Base-by-base conservation (phyloP, 495 filamentous ascomycete genomes). In the Annulohypoxylon maeteangense region DNA sequence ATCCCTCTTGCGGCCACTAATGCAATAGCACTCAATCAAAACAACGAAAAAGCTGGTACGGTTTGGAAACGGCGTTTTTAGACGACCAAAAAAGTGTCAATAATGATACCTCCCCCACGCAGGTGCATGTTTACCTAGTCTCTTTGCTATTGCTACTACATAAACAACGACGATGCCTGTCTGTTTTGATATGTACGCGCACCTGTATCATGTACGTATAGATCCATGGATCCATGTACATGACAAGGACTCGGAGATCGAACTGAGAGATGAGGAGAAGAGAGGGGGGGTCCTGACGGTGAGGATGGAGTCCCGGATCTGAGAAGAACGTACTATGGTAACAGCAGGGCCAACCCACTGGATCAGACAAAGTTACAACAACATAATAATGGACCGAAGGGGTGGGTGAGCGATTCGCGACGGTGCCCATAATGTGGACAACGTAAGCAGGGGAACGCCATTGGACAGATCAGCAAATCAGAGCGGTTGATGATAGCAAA, bases 1-100 rank as follows among this genome's bases (percentile, higher is more conserved):
- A 82, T 83, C 75, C 74, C 79, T 78, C 69, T 78, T 73, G 78
- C 81, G 81, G 83, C 84, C 81, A 79, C 86, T 87, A 85, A 87
- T 86, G 85, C 86, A 85, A 68, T 62, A 61, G 57, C 73, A 76
- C 78, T 74, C 75, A 77, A 78, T 74, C 72, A 76, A 75, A 76
- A 71, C 75, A 71, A 56, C 56, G 65, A 74, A 65, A 67, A 64
- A 44, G 67, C 68, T 73, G 72, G 75, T 77, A 73, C 73, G 64
- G 65, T 70, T 44, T 71, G 47, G 62, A 74, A 40, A 72, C 70
- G 73, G 71, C 70, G 64, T 65, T 59, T 66, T 75, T 57, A 63
- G 70, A 77, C 73, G 73, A 72, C 68, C 65, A 75, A 54, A 75
- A 70, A 70, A 75, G 66, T 47, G 65, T 67, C 65, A 75, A 73